These are phyloP conservation scores for Murraya koenigii DNA, from an alignment of 345 rosid genomes.

Conservation along the genomic window DNA sequence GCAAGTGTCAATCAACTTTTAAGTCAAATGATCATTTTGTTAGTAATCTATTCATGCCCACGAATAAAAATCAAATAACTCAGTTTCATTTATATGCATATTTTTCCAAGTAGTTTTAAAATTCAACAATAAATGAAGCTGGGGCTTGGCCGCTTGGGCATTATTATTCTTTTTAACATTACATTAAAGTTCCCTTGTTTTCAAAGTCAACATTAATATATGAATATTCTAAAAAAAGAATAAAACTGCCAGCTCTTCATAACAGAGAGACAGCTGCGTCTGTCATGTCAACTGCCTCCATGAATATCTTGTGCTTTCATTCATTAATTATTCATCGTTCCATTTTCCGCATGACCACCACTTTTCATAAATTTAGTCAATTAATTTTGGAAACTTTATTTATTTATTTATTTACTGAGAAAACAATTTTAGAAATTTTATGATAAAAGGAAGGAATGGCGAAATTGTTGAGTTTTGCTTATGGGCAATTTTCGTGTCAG, in stretches of 20 bases:
- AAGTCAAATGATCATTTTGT: background rate
- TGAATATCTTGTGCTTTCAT: slow-evolving; percentile 10
- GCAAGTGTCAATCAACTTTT: background rate
- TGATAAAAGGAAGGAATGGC: background rate
- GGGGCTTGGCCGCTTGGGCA: too few species aligned
- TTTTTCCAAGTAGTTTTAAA: background rate
- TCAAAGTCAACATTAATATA: background rate
- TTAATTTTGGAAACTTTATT: background rate
- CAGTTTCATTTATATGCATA: background rate
- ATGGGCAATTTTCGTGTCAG: background rate
- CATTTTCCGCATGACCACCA: background rate
- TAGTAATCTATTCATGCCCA: too few species aligned
- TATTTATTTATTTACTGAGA: background rate
- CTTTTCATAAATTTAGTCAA: background rate
- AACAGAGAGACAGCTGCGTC: background rate
- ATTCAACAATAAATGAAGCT: background rate
- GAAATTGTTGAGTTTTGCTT: background rate
- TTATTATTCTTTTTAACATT: background rate
- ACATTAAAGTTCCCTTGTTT: background rate
- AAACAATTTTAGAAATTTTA: background rate
- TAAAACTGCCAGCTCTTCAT: slow-evolving; percentile 11
- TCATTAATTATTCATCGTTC: background rate
- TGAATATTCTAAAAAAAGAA: background rate
- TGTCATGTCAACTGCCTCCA: slow-evolving; percentile 16
- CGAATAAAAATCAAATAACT: too few species aligned